Conservation (phyloP, 2,329 filamentous ascomycete genomes). For the Ceratocystis albifundus region DNA sequence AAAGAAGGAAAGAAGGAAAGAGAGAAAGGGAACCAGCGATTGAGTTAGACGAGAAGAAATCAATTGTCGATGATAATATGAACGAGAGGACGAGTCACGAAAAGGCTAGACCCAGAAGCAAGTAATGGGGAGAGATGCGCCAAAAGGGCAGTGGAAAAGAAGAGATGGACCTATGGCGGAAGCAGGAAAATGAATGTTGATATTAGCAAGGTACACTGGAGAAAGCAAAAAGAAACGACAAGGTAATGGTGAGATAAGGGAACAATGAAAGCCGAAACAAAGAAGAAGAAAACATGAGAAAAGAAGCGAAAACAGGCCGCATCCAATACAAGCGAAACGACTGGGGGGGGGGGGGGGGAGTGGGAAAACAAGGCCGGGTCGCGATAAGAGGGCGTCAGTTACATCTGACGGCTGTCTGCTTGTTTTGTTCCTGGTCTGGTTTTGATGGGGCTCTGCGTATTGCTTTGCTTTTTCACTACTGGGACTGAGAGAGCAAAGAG, state of each 20-base stretch:
- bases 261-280: slow-evolving; percentile 13
- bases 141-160: neutral
- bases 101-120: neutral
- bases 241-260: slow-evolving; percentile 5
- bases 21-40: neutral
- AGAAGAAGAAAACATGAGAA: slow-evolving; percentile 1
- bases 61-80: neutral
- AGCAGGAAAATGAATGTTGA: neutral
- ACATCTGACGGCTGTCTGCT: neutral
- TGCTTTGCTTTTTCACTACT: no score
- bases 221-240: neutral
- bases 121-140: neutral
- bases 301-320: slow-evolving; percentile 8
- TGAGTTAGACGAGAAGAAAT: neutral
- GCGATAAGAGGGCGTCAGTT: slow-evolving; percentile 7
- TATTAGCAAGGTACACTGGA: slow-evolving; percentile 6
- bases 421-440: neutral
- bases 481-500: neutral
- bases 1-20: neutral
- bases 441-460: neutral
- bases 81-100: slow-evolving; percentile 7
- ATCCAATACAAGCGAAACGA: slow-evolving; percentile 2
- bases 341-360: neutral
- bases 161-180: neutral
- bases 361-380: neutral